Percentiles rank a stretch among this genome's conserved stretches.
These are phyloP conservation scores for Fraxinus sp. DNA, from an alignment of 305 asterid species.

Conservation along the genomic window DNA sequence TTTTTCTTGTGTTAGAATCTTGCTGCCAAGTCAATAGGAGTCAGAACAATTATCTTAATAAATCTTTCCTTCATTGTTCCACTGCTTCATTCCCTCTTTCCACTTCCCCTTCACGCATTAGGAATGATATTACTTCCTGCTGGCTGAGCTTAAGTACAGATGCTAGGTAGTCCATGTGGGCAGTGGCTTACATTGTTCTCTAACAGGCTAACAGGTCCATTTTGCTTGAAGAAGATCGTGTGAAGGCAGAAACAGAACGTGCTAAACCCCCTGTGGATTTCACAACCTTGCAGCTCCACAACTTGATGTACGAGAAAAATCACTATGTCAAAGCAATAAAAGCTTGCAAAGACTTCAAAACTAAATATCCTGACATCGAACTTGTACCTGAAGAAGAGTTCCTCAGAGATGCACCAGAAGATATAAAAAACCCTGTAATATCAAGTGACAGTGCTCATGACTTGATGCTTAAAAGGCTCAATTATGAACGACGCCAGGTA, in stretches of 20 bases:
- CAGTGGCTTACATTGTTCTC: conserved; percentile 1
- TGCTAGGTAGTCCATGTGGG: conserved; percentile 1
- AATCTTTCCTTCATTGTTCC: not conserved
- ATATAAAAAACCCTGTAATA: conserved; percentile 58
- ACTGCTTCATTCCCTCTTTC: not conserved
- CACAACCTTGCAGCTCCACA: conserved; percentile 92
- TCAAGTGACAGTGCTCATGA: conserved; percentile 72
- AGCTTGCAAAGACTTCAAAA: conserved; percentile 23
- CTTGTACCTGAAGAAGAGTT: conserved; percentile 93
- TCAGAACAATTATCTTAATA: not conserved
- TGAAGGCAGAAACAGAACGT: conserved; percentile 82
- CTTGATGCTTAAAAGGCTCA: conserved; percentile 93
- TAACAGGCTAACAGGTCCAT: conserved; percentile 88
- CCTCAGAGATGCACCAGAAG: conserved; percentile 74
- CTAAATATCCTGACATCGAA: conserved; percentile 58
- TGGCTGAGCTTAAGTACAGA: not conserved
- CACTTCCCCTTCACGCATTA: not conserved
- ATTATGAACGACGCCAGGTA: conserved; percentile 89
- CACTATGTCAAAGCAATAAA: conserved; percentile 36
- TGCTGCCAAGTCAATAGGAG: not conserved
- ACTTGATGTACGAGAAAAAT: conserved; percentile 42
- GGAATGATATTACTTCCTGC: not conserved
- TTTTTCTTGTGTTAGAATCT: not conserved
- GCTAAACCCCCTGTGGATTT: conserved; percentile 90
- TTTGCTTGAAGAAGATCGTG: conserved; percentile 89